Conservation (phyloP, 1,139 yeast species). For the Pichia terricola region DNA sequence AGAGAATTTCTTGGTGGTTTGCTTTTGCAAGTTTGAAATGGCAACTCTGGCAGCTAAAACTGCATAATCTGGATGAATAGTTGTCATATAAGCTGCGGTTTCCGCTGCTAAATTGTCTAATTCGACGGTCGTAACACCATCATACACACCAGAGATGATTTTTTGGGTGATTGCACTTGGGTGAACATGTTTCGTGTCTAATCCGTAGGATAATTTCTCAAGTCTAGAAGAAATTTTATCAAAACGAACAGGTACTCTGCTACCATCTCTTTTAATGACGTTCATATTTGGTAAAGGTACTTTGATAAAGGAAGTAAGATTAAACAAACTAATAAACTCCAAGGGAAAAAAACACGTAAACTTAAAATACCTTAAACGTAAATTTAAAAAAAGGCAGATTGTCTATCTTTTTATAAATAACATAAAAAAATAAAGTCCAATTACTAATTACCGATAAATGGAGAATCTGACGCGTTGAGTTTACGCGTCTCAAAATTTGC, state of each 20-base stretch:
- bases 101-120: conserved; percentile 91
- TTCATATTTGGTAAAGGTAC: conserved; percentile 28
- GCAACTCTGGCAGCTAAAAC: conserved; percentile 92
- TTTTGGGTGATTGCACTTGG: conserved; percentile 51
- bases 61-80: conserved; percentile 94
- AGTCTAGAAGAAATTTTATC: conserved; percentile 32
- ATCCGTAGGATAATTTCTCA: conserved; percentile 41
- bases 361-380: neutral
- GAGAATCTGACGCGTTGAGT: too few relatives aligned
- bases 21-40: conserved; percentile 83
- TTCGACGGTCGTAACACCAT: conserved; percentile 93
- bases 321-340: neutral
- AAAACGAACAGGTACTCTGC: conserved; percentile 47
- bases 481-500: too few relatives aligned
- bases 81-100: conserved; percentile 95
- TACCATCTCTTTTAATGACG: conserved; percentile 51
- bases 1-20: conserved; percentile 82
- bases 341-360: conserved; percentile 1
- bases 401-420: too few relatives aligned
- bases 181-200: conserved; percentile 50
- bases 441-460: too few relatives aligned
- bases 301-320: neutral
- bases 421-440: too few relatives aligned
- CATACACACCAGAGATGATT: conserved; percentile 55
- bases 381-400: too few relatives aligned